A percentile compares a stretch with the other conserved stretches of the same genome.
Evolutionary conservation across 805 yeast species (phyloP).

Genomic region (Lipomyces sp.): DNA sequence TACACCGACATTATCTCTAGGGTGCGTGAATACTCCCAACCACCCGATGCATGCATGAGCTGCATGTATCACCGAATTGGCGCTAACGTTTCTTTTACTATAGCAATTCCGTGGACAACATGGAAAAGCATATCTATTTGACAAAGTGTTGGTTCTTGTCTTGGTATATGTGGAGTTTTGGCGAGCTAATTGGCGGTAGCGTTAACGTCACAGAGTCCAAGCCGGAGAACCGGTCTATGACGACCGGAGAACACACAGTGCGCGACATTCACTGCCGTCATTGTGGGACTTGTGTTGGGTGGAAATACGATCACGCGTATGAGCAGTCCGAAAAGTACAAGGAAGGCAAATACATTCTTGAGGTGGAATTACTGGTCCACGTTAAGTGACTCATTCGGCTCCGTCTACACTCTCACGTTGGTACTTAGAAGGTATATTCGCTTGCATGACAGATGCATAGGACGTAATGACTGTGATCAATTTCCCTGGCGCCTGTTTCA

Average conservation of each 20-base stretch:
- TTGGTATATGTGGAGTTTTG: not conserved
- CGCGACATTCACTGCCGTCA: slow-evolving; percentile 62
- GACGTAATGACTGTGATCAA: not conserved
- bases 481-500: not conserved
- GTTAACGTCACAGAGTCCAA: slow-evolving; percentile 51
- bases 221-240: slow-evolving; percentile 55
- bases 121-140: slow-evolving; percentile 63
- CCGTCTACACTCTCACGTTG: not conserved
- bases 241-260: slow-evolving; percentile 63
- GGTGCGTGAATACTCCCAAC: slow-evolving; percentile 38
- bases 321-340: slow-evolving; percentile 57
- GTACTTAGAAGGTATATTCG: not conserved
- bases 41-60: not conserved
- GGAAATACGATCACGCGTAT: slow-evolving; percentile 63
- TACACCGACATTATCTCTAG: slow-evolving; percentile 48
- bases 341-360: slow-evolving; percentile 65
- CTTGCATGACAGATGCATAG: not conserved
- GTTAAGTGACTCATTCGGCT: slow-evolving; percentile 12
- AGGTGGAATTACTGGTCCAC: slow-evolving; percentile 43
- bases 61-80: not conserved
- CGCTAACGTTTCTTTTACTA: slow-evolving; percentile 14
- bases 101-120: slow-evolving; percentile 58
- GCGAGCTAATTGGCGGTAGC: slow-evolving; percentile 28
- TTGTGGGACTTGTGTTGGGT: slow-evolving; percentile 61
- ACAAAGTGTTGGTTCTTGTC: slow-evolving; percentile 48